These are phyloP conservation scores for Parathielavia hyrcaniae DNA, from an alignment of 495 filamentous ascomycete species.

Conservation along the genomic window DNA sequence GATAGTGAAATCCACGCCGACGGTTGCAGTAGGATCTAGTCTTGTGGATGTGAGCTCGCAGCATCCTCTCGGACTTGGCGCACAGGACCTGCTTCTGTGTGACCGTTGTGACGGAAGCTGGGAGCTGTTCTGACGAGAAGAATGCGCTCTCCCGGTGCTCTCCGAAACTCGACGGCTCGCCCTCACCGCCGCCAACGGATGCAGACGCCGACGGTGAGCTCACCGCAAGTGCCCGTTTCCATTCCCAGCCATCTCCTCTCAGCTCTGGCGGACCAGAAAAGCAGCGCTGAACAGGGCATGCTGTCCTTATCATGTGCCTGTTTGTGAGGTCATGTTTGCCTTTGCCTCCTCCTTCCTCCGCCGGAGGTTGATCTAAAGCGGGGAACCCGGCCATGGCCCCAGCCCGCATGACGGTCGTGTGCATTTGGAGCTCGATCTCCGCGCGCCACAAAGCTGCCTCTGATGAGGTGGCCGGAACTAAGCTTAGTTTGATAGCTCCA, in stretches of 20 bases:
- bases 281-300: constrained; percentile 2
- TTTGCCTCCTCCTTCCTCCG: background rate
- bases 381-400: constrained; percentile 4
- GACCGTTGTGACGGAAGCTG: no score
- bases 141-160: background rate
- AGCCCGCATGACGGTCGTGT: constrained; percentile 4
- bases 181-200: constrained; percentile 3
- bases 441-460: constrained; percentile 7
- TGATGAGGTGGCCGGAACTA: background rate
- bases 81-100: constrained; percentile 11
- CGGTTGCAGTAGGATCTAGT: constrained; percentile 4
- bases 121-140: background rate
- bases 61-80: background rate
- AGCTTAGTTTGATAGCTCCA: background rate
- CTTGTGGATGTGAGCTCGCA: background rate
- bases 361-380: constrained; percentile 2
- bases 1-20: background rate
- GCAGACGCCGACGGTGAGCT: background rate
- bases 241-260: background rate
- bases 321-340: constrained; percentile 8
- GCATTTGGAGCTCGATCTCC: constrained; percentile 4
- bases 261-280: background rate
- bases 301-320: constrained; percentile 8
- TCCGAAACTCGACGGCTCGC: background rate
- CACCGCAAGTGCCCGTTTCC: background rate